Evolutionary conservation across 176 grass and related monocot species (phyloP), one percentile per base, ranked within the genome.

Genomic region (Thalia dealbata): DNA sequence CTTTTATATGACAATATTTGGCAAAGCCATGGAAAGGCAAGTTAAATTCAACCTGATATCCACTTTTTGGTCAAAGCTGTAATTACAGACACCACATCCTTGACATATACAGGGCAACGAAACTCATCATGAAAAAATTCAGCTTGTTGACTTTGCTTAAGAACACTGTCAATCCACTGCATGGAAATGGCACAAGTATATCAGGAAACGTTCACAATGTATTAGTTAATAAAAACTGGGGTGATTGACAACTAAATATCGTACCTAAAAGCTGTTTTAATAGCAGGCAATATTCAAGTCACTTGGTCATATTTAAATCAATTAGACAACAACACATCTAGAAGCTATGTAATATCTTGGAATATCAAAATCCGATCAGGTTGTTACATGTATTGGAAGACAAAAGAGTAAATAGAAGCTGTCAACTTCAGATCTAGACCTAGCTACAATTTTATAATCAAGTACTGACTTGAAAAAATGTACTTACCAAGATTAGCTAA

Each of bases 91-190:
- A 92, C 86, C 86, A 96, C 70, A 77, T 96, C 89, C 81, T 96
- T 82, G 26, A 92, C 92, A 87, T 88, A 92, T 48, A 96, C 80
- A 73, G 93, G 89, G 64, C 93, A 96, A 10, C 87, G 76, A 52
- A 84, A 86, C 63, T 96, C 89, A 70, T 96, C 92, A 42, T 88
- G 41, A 58, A 92, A 97, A 67, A 97, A 97, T 16, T 86, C 78
- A 77, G 90, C 87, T 82, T 97, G 78, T 21, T 88, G 83, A 76
- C 93, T 85, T 82, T 82, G 76, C 73, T 83, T 88, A 81, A 97
- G 93, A 67, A 90, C 89, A 72, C 26, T 15, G 61, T 97, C 81
- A 85, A 97, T 97, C 93, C 93, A 97, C 89, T 92, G 84, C 87
- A 88, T 71, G 71, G 64, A 61, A 77, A 85, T 59, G 73, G 6